These are phyloP conservation scores for Calamus simplicifolius DNA, from an alignment of 176 grass and related monocot species.

Conservation along the genomic window DNA sequence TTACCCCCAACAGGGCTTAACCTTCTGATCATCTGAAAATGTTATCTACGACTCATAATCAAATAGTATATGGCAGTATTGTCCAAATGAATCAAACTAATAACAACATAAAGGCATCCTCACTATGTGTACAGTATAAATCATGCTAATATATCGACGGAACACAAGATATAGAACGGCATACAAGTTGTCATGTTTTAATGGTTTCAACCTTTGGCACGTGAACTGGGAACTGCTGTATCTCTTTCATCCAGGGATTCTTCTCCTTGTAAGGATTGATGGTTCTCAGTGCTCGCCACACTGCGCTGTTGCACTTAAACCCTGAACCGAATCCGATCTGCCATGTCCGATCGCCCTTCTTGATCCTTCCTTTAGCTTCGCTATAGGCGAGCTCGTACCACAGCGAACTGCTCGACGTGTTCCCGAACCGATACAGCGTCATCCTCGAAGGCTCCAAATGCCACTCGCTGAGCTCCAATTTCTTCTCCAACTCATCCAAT, in stretches of 20 bases:
- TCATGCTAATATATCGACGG: too few species aligned
- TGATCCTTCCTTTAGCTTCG: conserved; percentile 61
- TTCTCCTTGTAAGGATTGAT: conserved; percentile 23
- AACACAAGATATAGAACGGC: too few species aligned
- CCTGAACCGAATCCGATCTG: conserved; percentile 80
- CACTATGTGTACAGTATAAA: too few species aligned
- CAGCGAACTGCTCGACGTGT: conserved; percentile 90
- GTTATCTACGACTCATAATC: too few species aligned
- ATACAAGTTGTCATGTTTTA: too few species aligned
- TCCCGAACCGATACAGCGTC: conserved; percentile 89
- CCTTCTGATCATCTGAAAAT: too few species aligned
- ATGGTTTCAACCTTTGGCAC: conserved; percentile 38
- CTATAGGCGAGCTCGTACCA: conserved; percentile 95
- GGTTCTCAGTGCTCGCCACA: conserved; percentile 54
- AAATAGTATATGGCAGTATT: too few species aligned
- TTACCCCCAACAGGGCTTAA: too few species aligned
- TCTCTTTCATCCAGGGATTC: conserved; percentile 64
- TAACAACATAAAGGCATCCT: too few species aligned
- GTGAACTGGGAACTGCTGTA: conserved; percentile 40
- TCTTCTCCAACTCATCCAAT: conserved; percentile 79
- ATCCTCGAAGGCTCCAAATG: conserved; percentile 87
- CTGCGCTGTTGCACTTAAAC: conserved; percentile 83
- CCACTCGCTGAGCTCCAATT: conserved; percentile 59
- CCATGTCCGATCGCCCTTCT: conserved; percentile 53
- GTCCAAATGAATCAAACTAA: too few species aligned